Evolutionary conservation across 345 rosid species (phyloP), one percentile per base, ranked within the genome.

Genomic region (Eucalyptus cloeziana): DNA sequence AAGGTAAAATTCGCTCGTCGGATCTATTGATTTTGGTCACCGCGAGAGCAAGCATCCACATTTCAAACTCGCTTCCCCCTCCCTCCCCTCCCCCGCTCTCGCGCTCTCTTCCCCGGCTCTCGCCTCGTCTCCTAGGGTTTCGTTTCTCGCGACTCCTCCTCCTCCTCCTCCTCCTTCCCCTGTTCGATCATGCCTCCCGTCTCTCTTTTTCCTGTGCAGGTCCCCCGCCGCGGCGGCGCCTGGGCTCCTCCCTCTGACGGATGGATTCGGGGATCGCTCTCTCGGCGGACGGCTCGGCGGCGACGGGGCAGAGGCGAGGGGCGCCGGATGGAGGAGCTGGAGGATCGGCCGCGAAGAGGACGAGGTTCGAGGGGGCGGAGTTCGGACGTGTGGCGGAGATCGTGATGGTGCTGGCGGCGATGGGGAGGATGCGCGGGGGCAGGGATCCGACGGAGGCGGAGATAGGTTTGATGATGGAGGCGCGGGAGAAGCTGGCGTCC

Each of bases 311-410:
- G 89, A 89, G 93, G n/a, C 86, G 87, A 37, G 76, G 58, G 94
- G 90, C 83, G 24, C 83, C 43, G 87, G 89, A 64, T 50, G 91
- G 88, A 7, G 90, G 79, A 69, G 37, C 87, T 47, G 90, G 25
- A n/a, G 93, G 88, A 44, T 52, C 60, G 33, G 85, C 89, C 56
- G 89, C 90, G 16, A 96, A 96, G 88, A 94, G 80, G 91, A 94
- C 76, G 83, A 92, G 94, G 24, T 88, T 88, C 62, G 88, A 52
- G 64, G 62, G 12, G 58, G 49, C 89, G 31, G 94, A 88, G 30
- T 85, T 93, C 50, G 93, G 88, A 85, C 90, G 96, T 83, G 98
- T 96, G 90, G 97, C 99, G 83, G 99, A 97, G 96, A 95, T 96
- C 47, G 98, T 97, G 87, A 90, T 96, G 80, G 96, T 96, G 86